Evolutionary conservation across 2,329 filamentous ascomycete species (phyloP).

Genomic region (Claviceps fusiformis): DNA sequence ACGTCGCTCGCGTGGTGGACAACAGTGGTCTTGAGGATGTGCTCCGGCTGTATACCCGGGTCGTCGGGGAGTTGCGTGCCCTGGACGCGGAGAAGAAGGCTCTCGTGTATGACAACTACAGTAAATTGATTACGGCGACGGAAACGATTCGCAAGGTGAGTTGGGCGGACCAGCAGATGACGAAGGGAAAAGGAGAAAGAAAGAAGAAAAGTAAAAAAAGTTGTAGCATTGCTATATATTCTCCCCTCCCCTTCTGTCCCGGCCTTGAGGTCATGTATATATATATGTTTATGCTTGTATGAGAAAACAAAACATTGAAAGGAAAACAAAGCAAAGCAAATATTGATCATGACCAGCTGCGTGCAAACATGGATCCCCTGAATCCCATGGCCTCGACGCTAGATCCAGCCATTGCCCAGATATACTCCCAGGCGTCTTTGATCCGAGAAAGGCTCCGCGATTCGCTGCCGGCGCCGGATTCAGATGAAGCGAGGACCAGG

Average conservation of each 20-base stretch:
- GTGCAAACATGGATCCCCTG: constrained; percentile 66
- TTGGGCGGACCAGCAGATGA: background rate
- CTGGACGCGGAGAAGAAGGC: constrained; percentile 95
- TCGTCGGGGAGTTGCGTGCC: constrained; percentile 71
- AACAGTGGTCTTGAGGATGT: constrained; percentile 54
- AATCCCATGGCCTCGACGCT: constrained; percentile 62
- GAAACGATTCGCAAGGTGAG: constrained; percentile 74
- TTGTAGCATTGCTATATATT: too few species aligned
- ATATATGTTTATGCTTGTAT: too few species aligned
- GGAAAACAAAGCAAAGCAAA: background rate
- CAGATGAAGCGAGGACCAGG: constrained; percentile 21
- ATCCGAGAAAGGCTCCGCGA: constrained; percentile 39
- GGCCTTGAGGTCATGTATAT: background rate
- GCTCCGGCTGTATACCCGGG: constrained; percentile 53
- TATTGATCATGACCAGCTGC: constrained; percentile 41
- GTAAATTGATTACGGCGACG: constrained; percentile 88
- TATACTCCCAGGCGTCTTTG: constrained; percentile 47
- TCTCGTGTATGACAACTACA: constrained; percentile 96
- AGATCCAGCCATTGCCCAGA: constrained; percentile 59
- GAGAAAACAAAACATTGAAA: too few species aligned
- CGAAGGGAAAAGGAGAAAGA: background rate
- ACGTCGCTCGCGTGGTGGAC: constrained; percentile 48
- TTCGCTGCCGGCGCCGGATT: constrained; percentile 32
- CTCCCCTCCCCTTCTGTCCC: background rate
- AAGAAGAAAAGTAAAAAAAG: too few species aligned